These are phyloP conservation scores for Thalia dealbata DNA, from an alignment of 176 grass and related monocot species.

Conservation along the genomic window DNA sequence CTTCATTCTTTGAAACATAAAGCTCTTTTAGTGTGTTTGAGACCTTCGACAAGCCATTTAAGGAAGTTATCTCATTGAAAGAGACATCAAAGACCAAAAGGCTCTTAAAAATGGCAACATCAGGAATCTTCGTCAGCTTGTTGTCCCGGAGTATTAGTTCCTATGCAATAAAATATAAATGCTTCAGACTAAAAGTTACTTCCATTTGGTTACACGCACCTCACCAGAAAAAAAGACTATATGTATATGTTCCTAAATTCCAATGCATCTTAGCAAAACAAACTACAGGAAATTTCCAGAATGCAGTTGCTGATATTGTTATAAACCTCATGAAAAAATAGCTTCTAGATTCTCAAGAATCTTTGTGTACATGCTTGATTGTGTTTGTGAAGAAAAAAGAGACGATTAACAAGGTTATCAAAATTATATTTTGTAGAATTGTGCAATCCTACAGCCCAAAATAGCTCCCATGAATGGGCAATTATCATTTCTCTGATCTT, in stretches of 20 bases:
- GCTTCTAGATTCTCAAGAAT: no score
- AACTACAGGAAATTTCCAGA: no score
- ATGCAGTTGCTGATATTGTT: no score
- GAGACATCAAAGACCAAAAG: conserved; percentile 94
- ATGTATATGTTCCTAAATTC: neutral
- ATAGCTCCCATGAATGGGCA: no score
- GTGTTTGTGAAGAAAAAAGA: no score
- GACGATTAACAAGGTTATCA: no score
- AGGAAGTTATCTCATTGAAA: conserved; percentile 91
- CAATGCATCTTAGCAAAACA: no score
- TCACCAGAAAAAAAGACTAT: neutral
- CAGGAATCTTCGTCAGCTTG: conserved; percentile 64
- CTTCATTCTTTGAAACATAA: conserved; percentile 97
- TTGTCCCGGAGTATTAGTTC: conserved; percentile 90
- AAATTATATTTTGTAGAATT: no score
- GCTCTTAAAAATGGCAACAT: conserved; percentile 67
- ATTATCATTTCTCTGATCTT: no score
- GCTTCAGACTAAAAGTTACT: neutral
- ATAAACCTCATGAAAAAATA: no score
- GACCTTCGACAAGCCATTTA: conserved; percentile 63
- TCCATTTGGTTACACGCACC: neutral
- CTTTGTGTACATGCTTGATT: no score
- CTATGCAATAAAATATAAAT: conserved; percentile 35
- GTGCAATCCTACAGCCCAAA: no score
- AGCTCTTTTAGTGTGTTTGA: conserved; percentile 69